Conservation (phyloP, 2,329 filamentous ascomycete species). For the Alternaria sp. region DNA sequence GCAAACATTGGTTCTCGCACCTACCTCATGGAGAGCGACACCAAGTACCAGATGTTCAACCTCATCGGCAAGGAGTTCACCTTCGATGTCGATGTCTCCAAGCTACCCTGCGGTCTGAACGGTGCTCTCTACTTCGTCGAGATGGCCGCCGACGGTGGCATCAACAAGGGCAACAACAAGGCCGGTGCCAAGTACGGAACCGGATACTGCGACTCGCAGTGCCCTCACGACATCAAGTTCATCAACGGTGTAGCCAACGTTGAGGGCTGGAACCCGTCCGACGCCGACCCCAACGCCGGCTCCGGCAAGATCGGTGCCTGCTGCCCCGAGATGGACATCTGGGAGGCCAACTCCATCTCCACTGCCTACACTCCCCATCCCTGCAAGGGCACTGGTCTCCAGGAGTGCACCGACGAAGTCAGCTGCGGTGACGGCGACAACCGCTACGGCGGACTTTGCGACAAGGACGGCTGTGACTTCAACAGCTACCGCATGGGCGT, state of each 20-base stretch:
- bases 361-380: slow-evolving; percentile 71
- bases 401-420: slow-evolving; percentile 58
- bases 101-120: slow-evolving; percentile 73
- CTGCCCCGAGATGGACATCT: slow-evolving; percentile 67
- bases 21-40: slow-evolving; percentile 51
- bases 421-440: slow-evolving; percentile 50
- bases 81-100: slow-evolving; percentile 60
- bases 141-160: slow-evolving; percentile 65
- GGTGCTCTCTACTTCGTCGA: slow-evolving; percentile 61
- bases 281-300: slow-evolving; percentile 62
- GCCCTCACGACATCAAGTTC: slow-evolving; percentile 60
- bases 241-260: slow-evolving; percentile 62
- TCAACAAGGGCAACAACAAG: slow-evolving; percentile 58
- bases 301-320: slow-evolving; percentile 64
- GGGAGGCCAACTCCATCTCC: slow-evolving; percentile 41
- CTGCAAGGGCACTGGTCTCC: slow-evolving; percentile 60
- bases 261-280: slow-evolving; percentile 60
- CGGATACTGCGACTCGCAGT: slow-evolving; percentile 54
- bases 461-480: slow-evolving; percentile 72
- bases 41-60: slow-evolving; percentile 53
- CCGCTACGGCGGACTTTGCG: slow-evolving; percentile 69
- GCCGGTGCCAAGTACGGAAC: slow-evolving; percentile 65
- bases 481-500: slow-evolving; percentile 68
- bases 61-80: slow-evolving; percentile 51
- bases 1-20: slow-evolving; percentile 52